A percentile compares a stretch with the other conserved stretches of the same genome.
Conservation (phyloP, 176 grass and related monocot species). For the Lolium rigidum region DNA sequence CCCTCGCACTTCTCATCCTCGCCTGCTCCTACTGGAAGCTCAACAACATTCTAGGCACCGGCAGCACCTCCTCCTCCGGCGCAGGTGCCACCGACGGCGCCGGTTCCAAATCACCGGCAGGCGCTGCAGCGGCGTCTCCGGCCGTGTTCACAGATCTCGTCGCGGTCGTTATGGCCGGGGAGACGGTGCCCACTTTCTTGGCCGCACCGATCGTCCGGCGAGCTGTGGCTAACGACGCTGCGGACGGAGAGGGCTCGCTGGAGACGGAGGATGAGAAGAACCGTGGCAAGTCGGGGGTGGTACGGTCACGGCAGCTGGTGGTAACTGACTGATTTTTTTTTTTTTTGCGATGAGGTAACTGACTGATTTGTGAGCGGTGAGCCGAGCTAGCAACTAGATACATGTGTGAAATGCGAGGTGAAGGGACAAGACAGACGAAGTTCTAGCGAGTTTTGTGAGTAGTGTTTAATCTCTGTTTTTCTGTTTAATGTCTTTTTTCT, state of each 20-base stretch:
- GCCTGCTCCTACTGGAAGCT: slow-evolving; percentile 95
- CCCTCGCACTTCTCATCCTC: slow-evolving; percentile 79
- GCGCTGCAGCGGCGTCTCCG: background rate
- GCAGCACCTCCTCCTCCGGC: background rate
- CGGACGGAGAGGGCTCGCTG: background rate
- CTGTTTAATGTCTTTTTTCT: background rate
- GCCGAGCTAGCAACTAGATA: background rate
- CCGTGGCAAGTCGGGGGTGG: background rate
- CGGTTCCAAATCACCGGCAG: background rate
- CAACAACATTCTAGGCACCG: slow-evolving; percentile 56
- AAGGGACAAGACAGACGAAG: too few relatives aligned
- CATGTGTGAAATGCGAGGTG: background rate
- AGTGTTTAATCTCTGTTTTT: background rate
- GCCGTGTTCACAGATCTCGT: slow-evolving; percentile 32
- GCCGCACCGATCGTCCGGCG: slow-evolving; percentile 50
- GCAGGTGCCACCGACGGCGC: too few relatives aligned
- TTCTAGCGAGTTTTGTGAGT: background rate
- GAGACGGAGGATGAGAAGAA: slow-evolving; percentile 12
- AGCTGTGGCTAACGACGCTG: background rate
- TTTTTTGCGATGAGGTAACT: too few relatives aligned
- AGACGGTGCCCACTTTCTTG: slow-evolving; percentile 62
- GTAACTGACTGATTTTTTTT: background rate
- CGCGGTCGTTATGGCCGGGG: slow-evolving; percentile 79
- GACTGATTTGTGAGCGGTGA: background rate
- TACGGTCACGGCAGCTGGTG: background rate